A percentile compares a stretch with the other conserved stretches of the same genome.
phyloP scores from a whole-genome alignment of 2,329 filamentous ascomycete species.

The Stenocarpella maydis region DNA sequence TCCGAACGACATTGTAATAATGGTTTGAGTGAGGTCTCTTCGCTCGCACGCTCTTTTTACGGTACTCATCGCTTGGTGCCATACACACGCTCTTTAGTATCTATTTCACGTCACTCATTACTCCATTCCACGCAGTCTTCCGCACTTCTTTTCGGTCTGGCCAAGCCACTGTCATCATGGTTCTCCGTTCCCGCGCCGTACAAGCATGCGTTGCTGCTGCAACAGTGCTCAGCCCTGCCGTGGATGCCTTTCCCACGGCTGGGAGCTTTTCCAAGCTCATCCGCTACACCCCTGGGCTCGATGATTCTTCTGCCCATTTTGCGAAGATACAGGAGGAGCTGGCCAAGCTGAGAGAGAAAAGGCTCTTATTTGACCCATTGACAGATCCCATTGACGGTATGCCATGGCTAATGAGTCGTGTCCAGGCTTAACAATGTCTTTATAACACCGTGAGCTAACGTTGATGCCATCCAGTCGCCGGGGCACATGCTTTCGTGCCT shows the following conservation, averaged over 20 bases:
- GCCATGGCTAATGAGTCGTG: background rate
- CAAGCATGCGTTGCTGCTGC: slow-evolving; percentile 15
- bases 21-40: background rate
- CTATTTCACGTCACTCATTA: slow-evolving; percentile 2
- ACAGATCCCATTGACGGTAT: slow-evolving; percentile 6
- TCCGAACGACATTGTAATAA: background rate
- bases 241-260: slow-evolving; percentile 2
- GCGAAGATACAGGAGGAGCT: slow-evolving; percentile 15
- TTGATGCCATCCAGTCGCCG: background rate
- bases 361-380: slow-evolving; percentile 47
- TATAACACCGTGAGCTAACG: background rate
- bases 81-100: slow-evolving; percentile 6
- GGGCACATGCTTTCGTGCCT: slow-evolving; percentile 21
- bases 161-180: background rate
- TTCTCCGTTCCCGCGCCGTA: background rate
- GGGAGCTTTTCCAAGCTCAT: slow-evolving; percentile 14
- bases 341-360: slow-evolving; percentile 58
- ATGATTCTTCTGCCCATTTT: slow-evolving; percentile 8
- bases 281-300: background rate
- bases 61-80: background rate
- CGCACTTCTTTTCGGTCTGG: background rate
- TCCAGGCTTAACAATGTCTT: background rate
- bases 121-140: background rate
- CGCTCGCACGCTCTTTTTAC: slow-evolving; percentile 15
- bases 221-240: background rate